A percentile compares a stretch with the other conserved stretches of the same genome.
Conservation (phyloP, 2,329 filamentous ascomycete species). For the Fusarium sp. region DNA sequence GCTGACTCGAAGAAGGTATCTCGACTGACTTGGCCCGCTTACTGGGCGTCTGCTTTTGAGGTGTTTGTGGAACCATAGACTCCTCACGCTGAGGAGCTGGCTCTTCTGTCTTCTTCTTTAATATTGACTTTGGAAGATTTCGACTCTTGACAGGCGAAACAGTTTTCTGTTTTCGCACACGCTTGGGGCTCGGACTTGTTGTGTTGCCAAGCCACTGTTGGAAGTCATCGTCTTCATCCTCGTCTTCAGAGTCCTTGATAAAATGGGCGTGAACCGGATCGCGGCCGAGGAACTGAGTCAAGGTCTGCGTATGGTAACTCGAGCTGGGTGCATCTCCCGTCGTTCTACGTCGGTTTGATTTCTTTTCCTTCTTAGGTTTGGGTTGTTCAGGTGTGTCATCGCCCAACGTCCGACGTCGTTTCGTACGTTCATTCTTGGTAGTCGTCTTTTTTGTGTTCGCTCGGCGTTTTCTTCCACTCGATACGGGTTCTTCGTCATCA, state of each 20-base stretch:
- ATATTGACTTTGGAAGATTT: conserved; percentile 38
- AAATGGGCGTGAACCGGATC: conserved; percentile 35
- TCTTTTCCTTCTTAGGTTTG: conserved; percentile 37
- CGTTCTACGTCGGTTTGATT: conserved; percentile 51
- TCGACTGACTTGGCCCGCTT: conserved; percentile 54
- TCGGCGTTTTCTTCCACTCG: conserved; percentile 47
- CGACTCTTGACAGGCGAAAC: conserved; percentile 30
- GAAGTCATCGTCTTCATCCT: conserved; percentile 52
- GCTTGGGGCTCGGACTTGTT: conserved; percentile 49
- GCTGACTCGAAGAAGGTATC: conserved; percentile 61
- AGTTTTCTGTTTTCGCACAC: conserved; percentile 15
- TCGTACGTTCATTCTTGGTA: conserved; percentile 34
- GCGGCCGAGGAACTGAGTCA: conserved; percentile 58
- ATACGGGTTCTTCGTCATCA: conserved; percentile 41
- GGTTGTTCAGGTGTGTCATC: conserved; percentile 43
- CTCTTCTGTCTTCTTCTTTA: conserved; percentile 31
- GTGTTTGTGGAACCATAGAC: conserved; percentile 62
- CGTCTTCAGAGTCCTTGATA: conserved; percentile 60
- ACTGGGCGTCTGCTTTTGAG: conserved; percentile 58
- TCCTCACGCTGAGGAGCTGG: conserved; percentile 46
- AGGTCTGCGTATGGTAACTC: conserved; percentile 60
- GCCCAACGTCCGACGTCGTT: conserved; percentile 51
- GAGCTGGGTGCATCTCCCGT: conserved; percentile 53
- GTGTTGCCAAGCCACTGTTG: conserved; percentile 54
- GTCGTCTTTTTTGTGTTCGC: conserved; percentile 27